These are phyloP conservation scores for Euclidium syriacum DNA, from an alignment of 345 rosid genomes.

Conservation along the genomic window DNA sequence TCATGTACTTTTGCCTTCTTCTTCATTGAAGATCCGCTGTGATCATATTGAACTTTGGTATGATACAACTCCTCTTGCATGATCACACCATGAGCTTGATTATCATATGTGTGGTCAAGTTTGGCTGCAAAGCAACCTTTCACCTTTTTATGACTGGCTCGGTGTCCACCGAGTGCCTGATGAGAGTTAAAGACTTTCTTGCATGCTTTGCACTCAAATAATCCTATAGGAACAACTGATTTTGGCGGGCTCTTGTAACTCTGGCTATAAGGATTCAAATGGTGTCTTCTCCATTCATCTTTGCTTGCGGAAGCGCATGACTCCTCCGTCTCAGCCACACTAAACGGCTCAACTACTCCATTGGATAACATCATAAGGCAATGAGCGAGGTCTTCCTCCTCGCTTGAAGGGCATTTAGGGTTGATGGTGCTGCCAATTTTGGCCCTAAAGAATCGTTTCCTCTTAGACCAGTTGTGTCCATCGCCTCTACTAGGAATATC, in stretches of 20 bases:
- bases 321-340: conserved; percentile 46
- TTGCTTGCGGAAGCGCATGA: conserved; percentile 67
- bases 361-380: conserved; percentile 82
- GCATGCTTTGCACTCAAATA: conserved; percentile 88
- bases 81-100: conserved; percentile 36
- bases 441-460: conserved; percentile 60
- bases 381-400: conserved; percentile 87
- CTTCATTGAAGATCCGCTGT: not conserved
- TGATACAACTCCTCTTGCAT: conserved; percentile 48
- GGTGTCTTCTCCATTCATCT: conserved; percentile 42
- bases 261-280: conserved; percentile 12
- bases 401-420: conserved; percentile 46
- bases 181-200: conserved; percentile 88
- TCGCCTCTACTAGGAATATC: conserved; percentile 25
- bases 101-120: conserved; percentile 38
- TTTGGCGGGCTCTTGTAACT: conserved; percentile 28
- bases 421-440: conserved; percentile 33
- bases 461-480: conserved; percentile 47
- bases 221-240: conserved; percentile 35
- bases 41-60: conserved; percentile 14
- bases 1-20: conserved; percentile 24
- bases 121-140: conserved; percentile 88
- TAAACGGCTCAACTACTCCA: conserved; percentile 45
- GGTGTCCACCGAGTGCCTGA: conserved; percentile 90
- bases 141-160: conserved; percentile 94